These are phyloP conservation scores for Kwoniella dejecticola DNA, from an alignment of 768 basidiomycete genomes.

Conservation along the genomic window DNA sequence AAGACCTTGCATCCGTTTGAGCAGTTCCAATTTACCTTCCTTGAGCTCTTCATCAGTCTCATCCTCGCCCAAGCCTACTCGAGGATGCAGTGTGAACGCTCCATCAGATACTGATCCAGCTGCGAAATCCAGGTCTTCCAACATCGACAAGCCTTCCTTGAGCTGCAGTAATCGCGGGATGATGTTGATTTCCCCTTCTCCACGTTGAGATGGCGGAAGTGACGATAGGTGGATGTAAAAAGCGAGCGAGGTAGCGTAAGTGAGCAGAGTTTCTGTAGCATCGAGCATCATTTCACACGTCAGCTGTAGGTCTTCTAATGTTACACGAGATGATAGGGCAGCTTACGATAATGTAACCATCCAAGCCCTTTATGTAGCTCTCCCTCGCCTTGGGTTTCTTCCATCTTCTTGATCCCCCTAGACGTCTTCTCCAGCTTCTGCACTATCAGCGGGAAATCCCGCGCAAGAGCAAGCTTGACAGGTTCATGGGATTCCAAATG, in stretches of 20 bases:
- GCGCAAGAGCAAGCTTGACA: constrained; percentile 50
- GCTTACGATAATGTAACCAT: constrained; percentile 79
- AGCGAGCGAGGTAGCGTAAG: constrained; percentile 85
- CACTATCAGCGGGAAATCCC: constrained; percentile 54
- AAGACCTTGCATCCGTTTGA: constrained; percentile 17
- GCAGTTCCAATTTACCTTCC: constrained; percentile 31
- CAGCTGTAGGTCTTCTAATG: not conserved
- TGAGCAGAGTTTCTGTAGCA: constrained; percentile 75
- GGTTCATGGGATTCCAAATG: constrained; percentile 51
- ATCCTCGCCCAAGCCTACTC: constrained; percentile 59
- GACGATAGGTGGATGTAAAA: constrained; percentile 85
- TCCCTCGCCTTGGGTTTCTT: constrained; percentile 39
- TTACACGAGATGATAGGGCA: not conserved
- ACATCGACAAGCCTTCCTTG: constrained; percentile 74
- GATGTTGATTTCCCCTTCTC: constrained; percentile 65
- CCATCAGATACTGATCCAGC: constrained; percentile 49
- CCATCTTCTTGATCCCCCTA: constrained; percentile 50
- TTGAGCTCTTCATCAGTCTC: constrained; percentile 51
- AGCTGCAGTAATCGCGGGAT: constrained; percentile 74
- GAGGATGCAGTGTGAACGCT: constrained; percentile 35
- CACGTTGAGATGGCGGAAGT: constrained; percentile 65
- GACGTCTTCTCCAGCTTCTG: constrained; percentile 50
- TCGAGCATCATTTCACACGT: not conserved
- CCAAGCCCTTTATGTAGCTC: constrained; percentile 48
- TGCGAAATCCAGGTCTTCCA: constrained; percentile 81